Base-by-base conservation (phyloP, 306 rosid genomes). In the Vachellia pachyceras region DNA sequence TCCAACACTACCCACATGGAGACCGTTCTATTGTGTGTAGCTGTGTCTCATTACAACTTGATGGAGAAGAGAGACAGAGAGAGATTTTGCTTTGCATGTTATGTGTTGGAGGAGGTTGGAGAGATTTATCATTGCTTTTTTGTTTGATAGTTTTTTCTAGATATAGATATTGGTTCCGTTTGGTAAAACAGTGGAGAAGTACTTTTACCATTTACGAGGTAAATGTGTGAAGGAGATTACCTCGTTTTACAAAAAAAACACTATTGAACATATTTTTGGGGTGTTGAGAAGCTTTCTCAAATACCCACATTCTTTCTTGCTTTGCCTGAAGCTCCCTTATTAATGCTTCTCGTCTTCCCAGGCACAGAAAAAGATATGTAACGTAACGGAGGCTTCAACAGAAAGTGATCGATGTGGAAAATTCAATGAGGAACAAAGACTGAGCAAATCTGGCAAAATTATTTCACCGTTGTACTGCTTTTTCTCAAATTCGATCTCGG, bases 311-410 rank as follows among this genome's bases (percentile, higher is more conserved):
- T n/a, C n/a, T n/a, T n/a, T n/a, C n/a, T n/a, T 85, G 73, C 33
- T 57, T 79, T 61, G 82, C 87, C 75, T 86, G 1, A 54, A 18
- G 88, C 81, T 76, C 58, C 79, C 57, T 50, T 9, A 5, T 77
- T 86, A 82, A 87, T 87, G 86, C 69, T 72, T 82, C 78, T 82
- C 88, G 82, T 78, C 85, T 87, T 57, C 75, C 84, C 23, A 81
- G 55, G 35, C 52, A 12, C 46, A 58, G 2, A 54, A 5, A 58
- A 20, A 25, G 64, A 13, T 29, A 25, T 61, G 40, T 3, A 10
- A 61, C 29, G 25, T 1, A 0, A 60, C 9, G 23, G 23, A 52
- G 9, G 23, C 64, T 22, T 57, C 10, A 23, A 60, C 54, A 80
- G 37, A 14, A 9, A 74, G 83, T 49, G 78, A 29, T 29, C 33